A percentile compares a stretch with the other conserved stretches of the same genome.
These are phyloP conservation scores for Cryptococcus sp. DNA, from an alignment of 1,284 basidiomycete genomes.

Conservation along the genomic window DNA sequence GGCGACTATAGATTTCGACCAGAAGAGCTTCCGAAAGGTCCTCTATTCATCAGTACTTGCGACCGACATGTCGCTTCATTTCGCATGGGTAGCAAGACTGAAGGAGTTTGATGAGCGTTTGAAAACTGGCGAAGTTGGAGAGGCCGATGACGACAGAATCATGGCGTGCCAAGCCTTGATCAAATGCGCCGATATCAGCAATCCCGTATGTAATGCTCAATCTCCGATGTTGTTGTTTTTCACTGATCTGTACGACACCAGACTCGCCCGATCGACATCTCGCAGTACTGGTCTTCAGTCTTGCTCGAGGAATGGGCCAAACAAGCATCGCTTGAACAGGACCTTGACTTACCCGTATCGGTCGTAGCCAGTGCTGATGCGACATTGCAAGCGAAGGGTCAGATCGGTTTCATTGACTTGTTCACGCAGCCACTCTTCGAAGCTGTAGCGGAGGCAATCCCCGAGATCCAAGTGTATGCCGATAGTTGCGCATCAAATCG, in stretches of 20 bases:
- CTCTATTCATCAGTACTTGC: slow-evolving; percentile 78
- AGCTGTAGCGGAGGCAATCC: slow-evolving; percentile 68
- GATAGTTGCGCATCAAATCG: slow-evolving; percentile 67
- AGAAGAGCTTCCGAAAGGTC: slow-evolving; percentile 66
- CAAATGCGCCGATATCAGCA: slow-evolving; percentile 96
- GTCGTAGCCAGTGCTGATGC: slow-evolving; percentile 64
- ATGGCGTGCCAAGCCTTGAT: slow-evolving; percentile 86
- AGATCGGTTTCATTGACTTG: slow-evolving; percentile 83
- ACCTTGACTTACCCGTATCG: slow-evolving; percentile 73
- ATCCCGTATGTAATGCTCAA: slow-evolving; percentile 71
- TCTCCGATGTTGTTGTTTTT: slow-evolving; percentile 1
- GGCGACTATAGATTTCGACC: slow-evolving; percentile 37
- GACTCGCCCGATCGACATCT: slow-evolving; percentile 87
- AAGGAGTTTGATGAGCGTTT: slow-evolving; percentile 50
- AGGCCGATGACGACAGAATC: slow-evolving; percentile 60
- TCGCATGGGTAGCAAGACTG: slow-evolving; percentile 75
- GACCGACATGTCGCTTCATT: slow-evolving; percentile 90
- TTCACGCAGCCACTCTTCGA: slow-evolving; percentile 82
- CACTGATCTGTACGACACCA: slow-evolving; percentile 41
- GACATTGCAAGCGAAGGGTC: slow-evolving; percentile 71
- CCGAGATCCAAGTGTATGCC: slow-evolving; percentile 67
- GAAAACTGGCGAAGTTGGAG: slow-evolving; percentile 20
- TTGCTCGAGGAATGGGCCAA: slow-evolving; percentile 84
- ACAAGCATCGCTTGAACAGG: slow-evolving; percentile 77
- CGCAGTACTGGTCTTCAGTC: slow-evolving; percentile 85